These are phyloP conservation scores for Irpex sp. DNA, from an alignment of 1,284 basidiomycete genomes.

Conservation along the genomic window DNA sequence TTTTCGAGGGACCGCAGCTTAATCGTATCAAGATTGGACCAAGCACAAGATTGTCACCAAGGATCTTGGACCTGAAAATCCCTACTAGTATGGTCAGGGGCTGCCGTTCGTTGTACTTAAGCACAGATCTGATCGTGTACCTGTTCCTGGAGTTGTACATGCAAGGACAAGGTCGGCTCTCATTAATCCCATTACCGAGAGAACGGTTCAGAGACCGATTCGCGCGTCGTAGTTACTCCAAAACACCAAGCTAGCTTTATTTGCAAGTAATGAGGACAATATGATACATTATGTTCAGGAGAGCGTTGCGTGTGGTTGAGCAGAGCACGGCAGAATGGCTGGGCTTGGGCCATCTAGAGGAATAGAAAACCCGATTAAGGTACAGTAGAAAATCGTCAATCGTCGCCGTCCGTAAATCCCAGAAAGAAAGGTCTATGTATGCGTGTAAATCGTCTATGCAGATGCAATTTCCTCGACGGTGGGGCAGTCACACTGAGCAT, in stretches of 20 bases:
- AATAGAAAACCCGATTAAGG: conserved; percentile 21
- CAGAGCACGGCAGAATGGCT: conserved; percentile 20
- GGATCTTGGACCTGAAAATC: too few relatives aligned
- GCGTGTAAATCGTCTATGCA: conserved; percentile 1
- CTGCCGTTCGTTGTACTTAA: too few relatives aligned
- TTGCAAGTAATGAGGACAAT: not conserved
- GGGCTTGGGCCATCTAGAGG: conserved; percentile 24
- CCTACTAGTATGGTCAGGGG: too few relatives aligned
- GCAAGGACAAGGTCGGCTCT: too few relatives aligned
- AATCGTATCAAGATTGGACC: too few relatives aligned
- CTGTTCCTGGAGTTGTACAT: too few relatives aligned
- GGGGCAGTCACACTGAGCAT: conserved; percentile 78
- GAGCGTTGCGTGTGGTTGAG: conserved; percentile 29
- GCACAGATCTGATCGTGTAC: too few relatives aligned
- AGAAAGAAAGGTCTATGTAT: conserved; percentile 14
- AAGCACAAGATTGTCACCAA: too few relatives aligned
- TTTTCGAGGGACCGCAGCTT: too few relatives aligned
- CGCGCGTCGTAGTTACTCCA: too few relatives aligned
- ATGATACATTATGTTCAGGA: conserved; percentile 4
- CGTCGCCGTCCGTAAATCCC: not conserved
- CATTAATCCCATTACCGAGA: too few relatives aligned
- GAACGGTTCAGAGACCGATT: too few relatives aligned
- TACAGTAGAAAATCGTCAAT: not conserved
- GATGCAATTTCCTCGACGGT: conserved; percentile 68
- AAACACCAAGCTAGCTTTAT: not conserved